A percentile compares a stretch with the other conserved stretches of the same genome.
phyloP scores from a whole-genome alignment of 2,329 filamentous ascomycete genomes.

The Knoxdaviesia capensis region DNA sequence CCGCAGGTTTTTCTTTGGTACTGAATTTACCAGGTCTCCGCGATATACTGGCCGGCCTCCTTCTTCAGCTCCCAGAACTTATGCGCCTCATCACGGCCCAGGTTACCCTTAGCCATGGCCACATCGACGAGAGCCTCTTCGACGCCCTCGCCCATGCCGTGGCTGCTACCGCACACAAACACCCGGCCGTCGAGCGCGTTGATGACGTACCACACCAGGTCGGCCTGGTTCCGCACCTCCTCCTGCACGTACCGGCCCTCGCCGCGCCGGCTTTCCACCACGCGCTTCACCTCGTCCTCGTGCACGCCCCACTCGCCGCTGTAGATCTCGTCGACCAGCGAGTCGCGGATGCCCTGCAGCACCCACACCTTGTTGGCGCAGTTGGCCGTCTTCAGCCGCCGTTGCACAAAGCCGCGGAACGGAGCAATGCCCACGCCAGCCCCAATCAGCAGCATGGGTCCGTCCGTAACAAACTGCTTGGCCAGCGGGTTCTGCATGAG shows the following conservation, averaged over 20 bases:
- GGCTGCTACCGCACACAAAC: constrained; percentile 88
- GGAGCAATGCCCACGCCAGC: constrained; percentile 93
- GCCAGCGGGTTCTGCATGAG: constrained; percentile 94
- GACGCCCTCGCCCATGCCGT: constrained; percentile 95
- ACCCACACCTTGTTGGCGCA: constrained; percentile 98
- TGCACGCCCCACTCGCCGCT: constrained; percentile 90
- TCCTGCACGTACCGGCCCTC: constrained; percentile 90
- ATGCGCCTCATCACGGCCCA: constrained; percentile 62
- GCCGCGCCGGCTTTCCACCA: constrained; percentile 55
- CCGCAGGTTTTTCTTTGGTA: background rate
- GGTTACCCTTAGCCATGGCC: constrained; percentile 77
- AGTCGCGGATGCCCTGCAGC: constrained; percentile 83
- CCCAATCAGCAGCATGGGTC: constrained; percentile 92
- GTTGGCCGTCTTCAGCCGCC: constrained; percentile 80
- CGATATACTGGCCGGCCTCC: constrained; percentile 86
- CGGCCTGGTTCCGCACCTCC: constrained; percentile 75
- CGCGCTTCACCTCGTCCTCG: constrained; percentile 67
- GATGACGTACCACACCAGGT: constrained; percentile 96
- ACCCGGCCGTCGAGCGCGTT: constrained; percentile 90
- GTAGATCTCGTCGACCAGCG: constrained; percentile 87
- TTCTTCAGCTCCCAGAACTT: constrained; percentile 87
- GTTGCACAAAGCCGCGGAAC: constrained; percentile 93
- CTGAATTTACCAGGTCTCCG: constrained; percentile 44
- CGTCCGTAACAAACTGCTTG: constrained; percentile 77
- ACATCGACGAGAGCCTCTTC: constrained; percentile 75